Percentiles rank a stretch among this genome's conserved stretches.
phyloP scores from a whole-genome alignment of 441 rosid species.

The Sinapis alba region DNA sequence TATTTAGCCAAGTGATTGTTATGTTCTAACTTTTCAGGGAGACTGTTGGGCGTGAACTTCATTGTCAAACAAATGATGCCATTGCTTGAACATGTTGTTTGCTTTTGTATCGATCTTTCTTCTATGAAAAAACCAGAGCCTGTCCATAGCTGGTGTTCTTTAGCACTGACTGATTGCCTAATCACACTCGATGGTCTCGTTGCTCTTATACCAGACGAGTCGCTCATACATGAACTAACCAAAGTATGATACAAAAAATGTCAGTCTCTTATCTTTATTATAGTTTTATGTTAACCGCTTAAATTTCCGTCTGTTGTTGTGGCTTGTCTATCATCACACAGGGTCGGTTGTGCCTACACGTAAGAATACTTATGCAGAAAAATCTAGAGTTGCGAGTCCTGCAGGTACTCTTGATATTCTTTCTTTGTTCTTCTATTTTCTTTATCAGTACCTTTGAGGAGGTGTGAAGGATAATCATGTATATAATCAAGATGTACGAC shows the following conservation, averaged over 20 bases:
- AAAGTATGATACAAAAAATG: conserved; percentile 54
- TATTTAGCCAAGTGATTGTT: conserved; percentile 35
- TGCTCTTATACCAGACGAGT: conserved; percentile 69
- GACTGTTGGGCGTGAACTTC: conserved; percentile 76
- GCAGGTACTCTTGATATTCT: conserved; percentile 60
- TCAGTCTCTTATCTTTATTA: conserved; percentile 13
- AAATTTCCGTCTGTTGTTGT: conserved; percentile 16
- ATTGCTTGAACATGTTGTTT: conserved; percentile 75
- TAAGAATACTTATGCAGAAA: conserved; percentile 72
- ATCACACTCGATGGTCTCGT: conserved; percentile 76
- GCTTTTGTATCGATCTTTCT: conserved; percentile 64
- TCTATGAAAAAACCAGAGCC: conserved; percentile 82
- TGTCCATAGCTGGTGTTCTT: conserved; percentile 81
- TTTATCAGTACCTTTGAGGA: conserved; percentile 9
- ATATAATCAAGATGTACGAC: conserved; percentile 22
- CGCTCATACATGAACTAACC: conserved; percentile 74
- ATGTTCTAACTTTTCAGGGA: conserved; percentile 60
- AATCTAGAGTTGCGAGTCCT: conserved; percentile 69
- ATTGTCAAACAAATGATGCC: conserved; percentile 87
- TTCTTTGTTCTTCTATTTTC: background rate
- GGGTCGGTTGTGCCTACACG: conserved; percentile 70
- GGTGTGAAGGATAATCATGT: conserved; percentile 5
- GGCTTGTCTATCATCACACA: conserved; percentile 46
- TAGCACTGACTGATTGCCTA: conserved; percentile 80
- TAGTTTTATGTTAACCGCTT: conserved; percentile 21